Base-by-base conservation (phyloP, 306 rosid species). In the Cercis canadensis region DNA sequence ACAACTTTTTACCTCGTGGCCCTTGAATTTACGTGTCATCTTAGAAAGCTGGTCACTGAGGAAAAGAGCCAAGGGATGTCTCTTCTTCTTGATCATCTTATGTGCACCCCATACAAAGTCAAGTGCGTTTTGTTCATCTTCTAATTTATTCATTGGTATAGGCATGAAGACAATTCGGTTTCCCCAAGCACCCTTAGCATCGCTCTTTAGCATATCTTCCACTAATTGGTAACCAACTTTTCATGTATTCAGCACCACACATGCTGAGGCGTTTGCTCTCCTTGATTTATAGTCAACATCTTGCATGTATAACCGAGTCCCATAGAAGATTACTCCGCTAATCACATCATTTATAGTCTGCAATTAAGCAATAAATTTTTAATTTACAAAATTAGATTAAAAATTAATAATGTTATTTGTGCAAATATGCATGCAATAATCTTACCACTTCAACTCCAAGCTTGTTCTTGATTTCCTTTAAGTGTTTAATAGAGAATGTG, bases 191-290 rank as follows among this genome's bases (percentile, higher is more conserved):
- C 57, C 43, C 40, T 39, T 13, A 4, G 73, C 57, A 15, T 75
- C 33, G 6, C 65, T 50, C 15, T 65, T 51, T 0, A 37, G 5
- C 78, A 71, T 81, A 5, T 72, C 78, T 67, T 76, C 11, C 2
- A 55, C 7, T 13, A 72, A 72, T 18, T 34, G 60, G 52, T 81
- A 81, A 11, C 16, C 65, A 18, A 29, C 3, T 15, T 0, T 72
- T 39, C 85, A 60, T 7, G 81, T 81, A 32, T 81, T 81, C 16
- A 81, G 57, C 53, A 76, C 18, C 17, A 72, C 72, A 70, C 72
- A n/a, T 36, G 81, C 75, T 7, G 75, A 45, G 18, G 72, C 66
- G 24, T 57, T 7, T 4, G 70, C 24, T 7, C 61, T 33, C 34
- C 44, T 81, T 60, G 75, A 61, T 40, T 81, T 49, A 0, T 19